These are phyloP conservation scores for Telfairia occidentalis DNA, from an alignment of 331 rosid genomes.

Conservation along the genomic window DNA sequence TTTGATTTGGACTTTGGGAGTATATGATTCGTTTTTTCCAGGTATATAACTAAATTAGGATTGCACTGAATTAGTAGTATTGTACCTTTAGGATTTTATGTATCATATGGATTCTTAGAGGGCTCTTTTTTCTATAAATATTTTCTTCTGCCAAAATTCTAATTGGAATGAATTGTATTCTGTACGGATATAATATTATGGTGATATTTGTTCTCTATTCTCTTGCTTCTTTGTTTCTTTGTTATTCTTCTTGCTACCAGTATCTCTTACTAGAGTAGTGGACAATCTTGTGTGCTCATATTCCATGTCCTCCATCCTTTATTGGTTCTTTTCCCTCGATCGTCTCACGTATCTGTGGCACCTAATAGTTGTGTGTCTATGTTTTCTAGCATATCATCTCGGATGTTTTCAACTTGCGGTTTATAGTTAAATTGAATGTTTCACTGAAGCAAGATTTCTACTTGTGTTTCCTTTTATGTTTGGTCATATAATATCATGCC, in stretches of 20 bases:
- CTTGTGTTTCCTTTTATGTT: not conserved
- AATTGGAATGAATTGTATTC: no score
- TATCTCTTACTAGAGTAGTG: not conserved
- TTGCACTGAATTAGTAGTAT: not conserved
- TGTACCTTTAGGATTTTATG: not conserved
- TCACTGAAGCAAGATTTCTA: not conserved
- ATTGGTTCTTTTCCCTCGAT: not conserved
- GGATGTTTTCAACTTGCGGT: not conserved
- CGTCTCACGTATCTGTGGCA: not conserved
- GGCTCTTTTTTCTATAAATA: not conserved
- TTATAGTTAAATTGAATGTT: not conserved
- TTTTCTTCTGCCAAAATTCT: not conserved
- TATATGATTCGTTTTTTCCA: not conserved
- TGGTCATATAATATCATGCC: not conserved
- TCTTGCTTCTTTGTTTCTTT: not conserved
- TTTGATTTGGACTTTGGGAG: not conserved
- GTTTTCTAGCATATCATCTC: not conserved
- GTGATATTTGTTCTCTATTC: not conserved
- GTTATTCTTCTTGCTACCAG: not conserved
- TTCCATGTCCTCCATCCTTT: not conserved
- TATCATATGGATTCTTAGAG: not conserved
- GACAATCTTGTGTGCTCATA: not conserved
- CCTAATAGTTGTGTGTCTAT: not conserved
- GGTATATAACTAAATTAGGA: not conserved
- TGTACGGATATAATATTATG: not conserved